Percentiles rank a stretch among this genome's conserved stretches.
Conservation (phyloP, 208 protist species). For the Leishmania aethiopica region DNA sequence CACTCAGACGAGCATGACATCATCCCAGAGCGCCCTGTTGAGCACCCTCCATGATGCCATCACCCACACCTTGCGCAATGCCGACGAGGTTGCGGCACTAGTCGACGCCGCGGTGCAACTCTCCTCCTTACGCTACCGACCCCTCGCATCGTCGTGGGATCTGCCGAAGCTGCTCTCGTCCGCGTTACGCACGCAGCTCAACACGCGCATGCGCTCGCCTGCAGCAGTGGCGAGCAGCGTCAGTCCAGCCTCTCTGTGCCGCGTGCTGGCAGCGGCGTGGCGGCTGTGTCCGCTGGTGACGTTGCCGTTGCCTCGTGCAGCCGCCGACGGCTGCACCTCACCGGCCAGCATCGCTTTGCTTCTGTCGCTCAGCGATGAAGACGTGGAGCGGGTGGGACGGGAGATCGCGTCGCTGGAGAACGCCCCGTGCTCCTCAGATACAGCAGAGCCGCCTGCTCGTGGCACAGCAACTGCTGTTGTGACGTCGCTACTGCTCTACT, state of each 20-base stretch:
- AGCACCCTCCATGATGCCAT: constrained; percentile 16
- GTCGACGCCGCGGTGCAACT: constrained; percentile 18
- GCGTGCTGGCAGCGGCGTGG: constrained; percentile 12
- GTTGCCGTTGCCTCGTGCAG: constrained; percentile 6
- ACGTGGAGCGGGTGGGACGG: not conserved
- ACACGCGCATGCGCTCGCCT: constrained; percentile 4
- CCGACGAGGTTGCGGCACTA: constrained; percentile 17
- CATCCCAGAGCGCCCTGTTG: not conserved
- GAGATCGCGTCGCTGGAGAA: not conserved
- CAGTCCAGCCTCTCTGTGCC: constrained; percentile 5
- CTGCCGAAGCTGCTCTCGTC: constrained; percentile 32
- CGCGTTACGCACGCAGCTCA: constrained; percentile 23
- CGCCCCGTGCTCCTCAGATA: not conserved
- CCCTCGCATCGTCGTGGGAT: constrained; percentile 32
- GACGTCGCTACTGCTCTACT: constrained; percentile 28
- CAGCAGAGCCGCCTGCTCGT: not conserved
- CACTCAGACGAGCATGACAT: constrained; percentile 4
- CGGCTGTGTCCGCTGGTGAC: constrained; percentile 16
- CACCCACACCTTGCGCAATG: constrained; percentile 18
- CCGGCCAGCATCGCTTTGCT: not conserved
- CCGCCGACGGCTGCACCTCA: not conserved
- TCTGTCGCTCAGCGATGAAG: constrained; percentile 1
- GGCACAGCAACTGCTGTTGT: constrained; percentile 16
- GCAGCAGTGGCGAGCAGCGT: not conserved
- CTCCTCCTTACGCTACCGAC: not conserved